phyloP scores from a whole-genome alignment of 371 early-diverging fungal species.

The Mortierella sp. region DNA sequence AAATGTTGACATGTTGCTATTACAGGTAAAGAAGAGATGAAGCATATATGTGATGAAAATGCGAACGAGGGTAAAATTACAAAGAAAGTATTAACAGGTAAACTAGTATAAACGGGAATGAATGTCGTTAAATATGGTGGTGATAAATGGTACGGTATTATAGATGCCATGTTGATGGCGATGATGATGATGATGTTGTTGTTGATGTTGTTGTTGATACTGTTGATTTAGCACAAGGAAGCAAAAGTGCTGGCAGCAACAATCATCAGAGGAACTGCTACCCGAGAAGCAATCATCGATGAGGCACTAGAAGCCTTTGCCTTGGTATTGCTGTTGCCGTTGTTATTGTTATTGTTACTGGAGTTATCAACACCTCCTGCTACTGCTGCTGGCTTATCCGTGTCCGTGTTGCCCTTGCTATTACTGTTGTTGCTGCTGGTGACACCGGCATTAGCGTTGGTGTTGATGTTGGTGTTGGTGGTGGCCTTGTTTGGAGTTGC shows the following conservation, averaged over 20 bases:
- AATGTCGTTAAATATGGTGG: not conserved
- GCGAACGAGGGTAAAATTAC: not conserved
- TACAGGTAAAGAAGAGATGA: not conserved
- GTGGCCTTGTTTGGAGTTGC: not conserved
- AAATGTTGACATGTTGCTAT: not conserved
- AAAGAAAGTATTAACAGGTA: not conserved
- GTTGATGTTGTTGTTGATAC: no score
- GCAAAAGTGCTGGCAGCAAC: not conserved
- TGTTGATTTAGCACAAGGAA: conserved; percentile 6
- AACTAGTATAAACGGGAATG: not conserved
- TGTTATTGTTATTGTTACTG: not conserved
- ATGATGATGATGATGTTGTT: no score
- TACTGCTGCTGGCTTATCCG: not conserved
- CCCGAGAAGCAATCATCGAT: not conserved
- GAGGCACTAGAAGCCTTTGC: not conserved
- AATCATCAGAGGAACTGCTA: not conserved
- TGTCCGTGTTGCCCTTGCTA: not conserved
- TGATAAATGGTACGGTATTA: not conserved
- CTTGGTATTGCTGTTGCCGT: not conserved
- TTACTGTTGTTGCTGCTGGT: not conserved
- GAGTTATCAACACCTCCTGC: not conserved
- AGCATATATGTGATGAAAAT: not conserved
- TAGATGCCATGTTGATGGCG: no score
- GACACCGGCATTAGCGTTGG: not conserved
- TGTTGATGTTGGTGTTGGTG: no score